Base-by-base conservation (phyloP, 1,284 basidiomycete species). In the Malassezia caprae region DNA sequence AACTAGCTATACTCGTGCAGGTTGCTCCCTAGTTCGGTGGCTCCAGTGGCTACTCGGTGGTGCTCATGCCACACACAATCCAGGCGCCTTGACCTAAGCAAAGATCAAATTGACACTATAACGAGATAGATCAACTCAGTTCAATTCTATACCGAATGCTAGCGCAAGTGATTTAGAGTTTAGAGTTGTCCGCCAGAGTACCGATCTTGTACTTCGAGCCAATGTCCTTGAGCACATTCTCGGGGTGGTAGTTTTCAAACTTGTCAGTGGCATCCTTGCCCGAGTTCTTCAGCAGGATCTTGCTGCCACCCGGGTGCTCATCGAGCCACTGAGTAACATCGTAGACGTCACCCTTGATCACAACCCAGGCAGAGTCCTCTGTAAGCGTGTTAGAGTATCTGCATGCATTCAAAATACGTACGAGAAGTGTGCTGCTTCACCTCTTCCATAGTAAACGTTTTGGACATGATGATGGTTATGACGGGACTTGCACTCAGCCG, bases 251-350 rank as follows among this genome's bases (percentile, higher is more conserved):
- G 41, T 63, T 65, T 60, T 61, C 64, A 59, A 72, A 74, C 24
- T 69, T 65, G 58, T 69, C 64, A 43, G 67, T 63, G 17, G 70
- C 65, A 56, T 74, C 70, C 59, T 68, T 71, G 45, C 72, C 72
- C 41, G 61, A 62, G 62, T 72, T 74, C 61, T 65, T 66, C 42
- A 74, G 62, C 15, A 74, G 53, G 53, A 73, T 71, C 64, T 74
- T 74, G 59, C 69, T 68, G 58, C 72, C 72, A 7, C 72, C 72
- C 5, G 72, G 72, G 61, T 74, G 72, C 60, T 74, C 69, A 48
- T 74, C 70, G 24, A 74, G 64, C 54, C 69, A 74, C 35, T 57
- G 50, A n/a, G 72, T 74, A 24, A 74, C 69, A 49, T 74, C 70
- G 58, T 72, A 74, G 24, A 74, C 70, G 52, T 63, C 63, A 58